A percentile compares a stretch with the other conserved stretches of the same genome.
Evolutionary conservation across 768 basidiomycete species (phyloP).

Genomic region (Auriscalpium microsporum): DNA sequence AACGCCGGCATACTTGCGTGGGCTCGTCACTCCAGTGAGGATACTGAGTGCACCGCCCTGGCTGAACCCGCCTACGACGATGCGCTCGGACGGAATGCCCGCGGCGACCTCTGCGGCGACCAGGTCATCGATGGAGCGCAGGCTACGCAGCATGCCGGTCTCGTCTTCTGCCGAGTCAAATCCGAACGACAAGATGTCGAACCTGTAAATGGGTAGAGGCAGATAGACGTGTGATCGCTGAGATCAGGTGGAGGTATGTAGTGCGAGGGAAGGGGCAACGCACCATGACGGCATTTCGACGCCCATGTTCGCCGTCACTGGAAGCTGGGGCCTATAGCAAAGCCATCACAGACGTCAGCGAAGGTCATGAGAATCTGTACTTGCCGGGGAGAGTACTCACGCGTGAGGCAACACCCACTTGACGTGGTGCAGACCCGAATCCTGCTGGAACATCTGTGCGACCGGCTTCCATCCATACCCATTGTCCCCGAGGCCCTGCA

Average conservation of each 20-base stretch:
- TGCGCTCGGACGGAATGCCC: conserved; percentile 59
- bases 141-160: conserved; percentile 60
- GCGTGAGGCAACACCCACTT: conserved; percentile 90
- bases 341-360: neutral
- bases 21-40: conserved; percentile 61
- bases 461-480: conserved; percentile 74
- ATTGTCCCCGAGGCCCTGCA: conserved; percentile 67
- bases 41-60: conserved; percentile 78
- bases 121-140: conserved; percentile 52
- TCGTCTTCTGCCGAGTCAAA: conserved; percentile 64
- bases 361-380: neutral
- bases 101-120: conserved; percentile 67
- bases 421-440: conserved; percentile 54
- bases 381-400: conserved; percentile 31
- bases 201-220: conserved; percentile 37
- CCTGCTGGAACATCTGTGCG: conserved; percentile 52
- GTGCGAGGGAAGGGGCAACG: conserved; percentile 7
- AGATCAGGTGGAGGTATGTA: neutral
- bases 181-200: conserved; percentile 65
- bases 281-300: conserved; percentile 74
- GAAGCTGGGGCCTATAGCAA: conserved; percentile 15
- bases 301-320: conserved; percentile 70
- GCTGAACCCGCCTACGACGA: conserved; percentile 84
- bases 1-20: conserved; percentile 64
- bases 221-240: neutral